Base-by-base conservation (phyloP, 1,284 basidiomycete species). In the Schizopora paradoxa region DNA sequence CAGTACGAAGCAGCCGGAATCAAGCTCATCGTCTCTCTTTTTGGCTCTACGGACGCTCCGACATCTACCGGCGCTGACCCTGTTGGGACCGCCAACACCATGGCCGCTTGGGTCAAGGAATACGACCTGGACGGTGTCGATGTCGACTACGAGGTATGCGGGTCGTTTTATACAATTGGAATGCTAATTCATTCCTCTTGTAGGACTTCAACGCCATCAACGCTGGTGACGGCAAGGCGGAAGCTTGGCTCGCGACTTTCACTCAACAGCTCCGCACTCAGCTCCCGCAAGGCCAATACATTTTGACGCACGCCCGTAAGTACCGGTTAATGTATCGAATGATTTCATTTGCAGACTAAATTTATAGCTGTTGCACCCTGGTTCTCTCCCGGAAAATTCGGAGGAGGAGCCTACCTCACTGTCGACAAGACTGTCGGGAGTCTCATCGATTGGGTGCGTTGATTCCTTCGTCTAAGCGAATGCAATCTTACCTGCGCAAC, bases 371-470 rank as follows among this genome's bases (percentile, higher is more conserved):
- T 42, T 25, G 33, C 45, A 36, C 45, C 36, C 29, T 48, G 74
- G 74, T 79, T 79, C 63, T 66, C 73, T 16, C 70, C 73, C 5
- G 66, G 53, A 38, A 59, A 54, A 35, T 79, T 69, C 64, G 63
- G 67, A 19, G 76, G 72, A 11, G 81, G 81, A 45, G 80, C 74
- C 6, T 84, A 84, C 58, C 66, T 82, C 23, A 70, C 65, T 39
- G 73, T 80, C n/a, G n/a, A n/a, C n/a, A 47, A 63, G 38, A 57
- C 63, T 5, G 80, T 84, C 21, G 82, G 82, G 7, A 67, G 58
- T 53, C 54, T 75, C 49, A 79, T 79, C 36, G 77, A 79, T 53
- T 79, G 74, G 73, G 64, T 53, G 19, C 28, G 51, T 36, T 25
- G 19, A 11, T 22, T 19, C 21, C 32, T 2, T n/a, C 43, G n/a